phyloP scores from a whole-genome alignment of 331 rosid genomes.

The Spiraea crenata region DNA sequence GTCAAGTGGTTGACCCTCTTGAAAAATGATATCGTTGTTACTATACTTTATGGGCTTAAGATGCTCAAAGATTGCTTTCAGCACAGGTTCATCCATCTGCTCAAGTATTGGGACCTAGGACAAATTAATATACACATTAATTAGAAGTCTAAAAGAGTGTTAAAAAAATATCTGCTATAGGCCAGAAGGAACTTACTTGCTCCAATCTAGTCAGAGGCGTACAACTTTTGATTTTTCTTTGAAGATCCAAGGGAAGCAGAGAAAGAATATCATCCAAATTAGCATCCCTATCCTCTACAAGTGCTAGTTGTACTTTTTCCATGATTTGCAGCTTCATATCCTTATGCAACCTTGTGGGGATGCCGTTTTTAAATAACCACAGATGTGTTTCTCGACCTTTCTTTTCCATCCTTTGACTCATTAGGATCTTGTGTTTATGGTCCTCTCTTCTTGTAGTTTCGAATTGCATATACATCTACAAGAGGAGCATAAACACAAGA shows the following conservation, averaged over 20 bases:
- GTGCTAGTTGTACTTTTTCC: background rate
- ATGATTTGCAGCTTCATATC: background rate
- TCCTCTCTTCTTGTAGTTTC: no score
- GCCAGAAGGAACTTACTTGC: background rate
- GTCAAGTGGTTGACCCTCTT: conserved; percentile 18
- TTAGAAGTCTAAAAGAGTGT: no score
- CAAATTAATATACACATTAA: no score
- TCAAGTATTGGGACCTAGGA: background rate
- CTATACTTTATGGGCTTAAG: conserved; percentile 21
- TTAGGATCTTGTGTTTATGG: background rate
- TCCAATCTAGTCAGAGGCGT: background rate
- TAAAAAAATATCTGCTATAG: no score
- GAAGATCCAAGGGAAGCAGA: background rate
- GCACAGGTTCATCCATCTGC: conserved; percentile 12
- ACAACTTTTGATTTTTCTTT: background rate
- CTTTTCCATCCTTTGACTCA: background rate
- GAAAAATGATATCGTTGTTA: conserved; percentile 2
- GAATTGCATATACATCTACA: no score
- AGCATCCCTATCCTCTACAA: conserved; percentile 8
- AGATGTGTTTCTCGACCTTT: conserved; percentile 1
- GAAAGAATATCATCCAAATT: background rate
- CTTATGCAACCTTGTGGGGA: background rate
- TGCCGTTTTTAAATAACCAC: background rate
- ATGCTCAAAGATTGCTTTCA: conserved; percentile 18
- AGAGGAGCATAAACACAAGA: no score